Percentiles rank a stretch among this genome's conserved stretches.
These are phyloP conservation scores for Termitomyces sp. DNA, from an alignment of 768 basidiomycete species.

Conservation along the genomic window DNA sequence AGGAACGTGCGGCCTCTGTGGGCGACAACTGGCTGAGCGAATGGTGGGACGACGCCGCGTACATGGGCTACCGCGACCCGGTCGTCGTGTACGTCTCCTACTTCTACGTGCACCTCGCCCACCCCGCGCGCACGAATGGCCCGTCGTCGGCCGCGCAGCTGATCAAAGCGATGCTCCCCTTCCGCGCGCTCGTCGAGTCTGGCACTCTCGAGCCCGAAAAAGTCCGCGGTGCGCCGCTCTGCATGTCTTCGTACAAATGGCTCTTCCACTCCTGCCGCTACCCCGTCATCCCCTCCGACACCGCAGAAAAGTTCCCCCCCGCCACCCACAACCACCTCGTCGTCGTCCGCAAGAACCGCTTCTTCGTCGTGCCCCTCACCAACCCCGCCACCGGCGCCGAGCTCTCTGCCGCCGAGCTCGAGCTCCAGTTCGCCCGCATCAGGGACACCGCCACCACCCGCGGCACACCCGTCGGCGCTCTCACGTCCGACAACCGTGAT, in stretches of 20 bases:
- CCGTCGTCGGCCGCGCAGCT: slow-evolving; percentile 77
- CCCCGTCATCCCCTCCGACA: too few species aligned
- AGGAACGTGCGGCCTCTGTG: slow-evolving; percentile 65
- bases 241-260: slow-evolving; percentile 96
- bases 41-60: slow-evolving; percentile 89
- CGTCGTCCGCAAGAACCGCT: slow-evolving; percentile 89
- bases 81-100: too few species aligned
- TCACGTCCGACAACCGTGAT: too few species aligned
- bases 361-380: slow-evolving; percentile 76
- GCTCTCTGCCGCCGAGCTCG: slow-evolving; percentile 77
- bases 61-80: slow-evolving; percentile 89
- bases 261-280: slow-evolving; percentile 95
- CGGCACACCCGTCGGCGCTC: slow-evolving; percentile 63
- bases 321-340: slow-evolving; percentile 80
- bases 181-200: slow-evolving; percentile 78
- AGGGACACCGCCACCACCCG: slow-evolving; percentile 51
- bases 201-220: slow-evolving; percentile 86
- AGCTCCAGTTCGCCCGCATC: slow-evolving; percentile 72
- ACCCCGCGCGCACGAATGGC: slow-evolving; percentile 49
- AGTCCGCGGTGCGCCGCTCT: slow-evolving; percentile 70
- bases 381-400: slow-evolving; percentile 57
- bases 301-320: slow-evolving; percentile 76
- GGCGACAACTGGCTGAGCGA: too few species aligned
- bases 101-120: slow-evolving; percentile 82
- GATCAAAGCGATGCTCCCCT: slow-evolving; percentile 81